Evolutionary conservation across 2,329 filamentous ascomycete species (phyloP), one percentile per base, ranked within the genome.

Genomic region (Fusarium tjaetaba): DNA sequence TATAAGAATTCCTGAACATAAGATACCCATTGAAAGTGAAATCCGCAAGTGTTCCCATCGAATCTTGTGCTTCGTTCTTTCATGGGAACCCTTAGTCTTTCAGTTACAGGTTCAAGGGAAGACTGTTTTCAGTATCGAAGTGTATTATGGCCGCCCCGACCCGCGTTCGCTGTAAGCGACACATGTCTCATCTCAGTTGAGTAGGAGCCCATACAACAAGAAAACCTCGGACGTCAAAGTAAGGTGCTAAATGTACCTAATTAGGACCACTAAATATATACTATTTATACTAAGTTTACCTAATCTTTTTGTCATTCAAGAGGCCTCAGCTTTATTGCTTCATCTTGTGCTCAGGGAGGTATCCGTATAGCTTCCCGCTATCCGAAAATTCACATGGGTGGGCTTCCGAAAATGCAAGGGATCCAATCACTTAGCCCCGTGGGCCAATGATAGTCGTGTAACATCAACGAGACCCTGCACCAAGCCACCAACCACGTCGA

Each of bases 371-470:
- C 42, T 43, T 41, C 55, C 34, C 49, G 43, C 46, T 42, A 41
- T 62, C 49, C 58, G 42, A 62, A 58, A 56, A 62, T 58, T 42
- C 53, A n/a, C 46, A 59, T 45, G 67, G 61, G 52, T 38, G 51
- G 41, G 26, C 59, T 55, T 46, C 34, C 39, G 58, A 59, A 74
- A 74, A 56, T 39, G 58, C 53, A 53, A 71, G 67, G 58, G 42
- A 62, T 69, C 71, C 71, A 74, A 74, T 74, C 71, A 74, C 53
- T 69, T 34, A 46, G 34, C 63, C 71, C 30, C 71, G 71, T 74
- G 71, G 68, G 67, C 58, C 68, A 60, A 60, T 57, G 49, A 73
- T 41, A 55, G 52, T 60, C 55, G 36, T 63, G 42, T 52, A 64
- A 57, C 34, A 57, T 61, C 41, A 26, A 18, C 43, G 41, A 55